A percentile compares a stretch with the other conserved stretches of the same genome.
These are phyloP conservation scores for Arthrinium puccinioides DNA, from an alignment of 2,329 filamentous ascomycete genomes.

Conservation along the genomic window DNA sequence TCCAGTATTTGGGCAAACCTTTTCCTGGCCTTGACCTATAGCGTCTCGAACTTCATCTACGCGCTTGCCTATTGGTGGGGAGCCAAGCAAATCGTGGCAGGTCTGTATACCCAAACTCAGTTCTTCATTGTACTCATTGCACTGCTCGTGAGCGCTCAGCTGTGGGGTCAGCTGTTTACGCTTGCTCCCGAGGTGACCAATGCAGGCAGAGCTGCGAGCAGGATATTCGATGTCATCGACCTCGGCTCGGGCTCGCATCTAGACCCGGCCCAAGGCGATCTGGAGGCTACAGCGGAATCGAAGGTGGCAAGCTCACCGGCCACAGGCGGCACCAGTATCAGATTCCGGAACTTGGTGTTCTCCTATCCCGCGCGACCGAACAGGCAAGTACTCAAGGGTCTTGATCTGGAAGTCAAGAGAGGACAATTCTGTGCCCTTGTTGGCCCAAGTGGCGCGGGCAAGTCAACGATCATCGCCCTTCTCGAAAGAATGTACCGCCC, in stretches of 20 bases:
- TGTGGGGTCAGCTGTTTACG: conserved; percentile 68
- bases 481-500: conserved; percentile 48
- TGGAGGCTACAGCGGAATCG: conserved; percentile 20
- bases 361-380: conserved; percentile 54
- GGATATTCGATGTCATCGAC: conserved; percentile 46
- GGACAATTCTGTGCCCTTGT: conserved; percentile 35
- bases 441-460: conserved; percentile 38
- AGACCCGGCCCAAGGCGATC: conserved; percentile 9
- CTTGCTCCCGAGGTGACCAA: conserved; percentile 68
- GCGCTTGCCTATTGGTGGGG: conserved; percentile 79
- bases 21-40: conserved; percentile 54
- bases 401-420: conserved; percentile 28
- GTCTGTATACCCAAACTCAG: conserved; percentile 56
- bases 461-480: conserved; percentile 38
- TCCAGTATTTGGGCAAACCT: conserved; percentile 45
- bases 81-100: conserved; percentile 59
- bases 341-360: conserved; percentile 50
- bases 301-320: conserved; percentile 9
- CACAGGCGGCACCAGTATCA: conserved; percentile 29
- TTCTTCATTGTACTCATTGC: conserved; percentile 70
- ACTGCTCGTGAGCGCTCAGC: conserved; percentile 64
- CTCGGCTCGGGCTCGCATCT: conserved; percentile 26
- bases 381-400: conserved; percentile 35
- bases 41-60: conserved; percentile 60
- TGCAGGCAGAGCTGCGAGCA: conserved; percentile 52